These are phyloP conservation scores for Entrophospora sp. DNA, from an alignment of 192 early-diverging fungal species.

Conservation along the genomic window DNA sequence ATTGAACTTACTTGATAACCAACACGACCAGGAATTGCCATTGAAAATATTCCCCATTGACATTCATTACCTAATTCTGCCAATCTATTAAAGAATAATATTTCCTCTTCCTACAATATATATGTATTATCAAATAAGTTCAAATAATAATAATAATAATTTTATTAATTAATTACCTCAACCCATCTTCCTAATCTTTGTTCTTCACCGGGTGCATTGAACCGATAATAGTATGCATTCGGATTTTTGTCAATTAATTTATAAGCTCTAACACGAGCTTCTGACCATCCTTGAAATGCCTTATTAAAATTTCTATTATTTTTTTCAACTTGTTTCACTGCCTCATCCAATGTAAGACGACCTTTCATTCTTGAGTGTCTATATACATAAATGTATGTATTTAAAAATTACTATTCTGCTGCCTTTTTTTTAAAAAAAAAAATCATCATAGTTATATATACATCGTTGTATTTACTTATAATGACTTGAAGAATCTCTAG, in stretches of 20 bases:
- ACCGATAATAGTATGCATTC: constrained; percentile 96
- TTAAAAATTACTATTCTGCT: too few relatives aligned
- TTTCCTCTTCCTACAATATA: constrained; percentile 69
- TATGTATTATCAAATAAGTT: too few relatives aligned
- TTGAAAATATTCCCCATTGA: constrained; percentile 96
- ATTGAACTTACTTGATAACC: constrained; percentile 90
- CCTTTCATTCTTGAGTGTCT: constrained; percentile 64
- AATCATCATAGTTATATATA: too few relatives aligned
- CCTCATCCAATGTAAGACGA: constrained; percentile 77
- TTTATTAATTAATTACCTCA: too few relatives aligned
- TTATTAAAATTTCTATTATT: constrained; percentile 68
- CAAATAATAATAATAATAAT: too few relatives aligned
- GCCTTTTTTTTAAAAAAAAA: too few relatives aligned
- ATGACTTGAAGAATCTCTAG: too few relatives aligned
- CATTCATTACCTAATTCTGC: constrained; percentile 86
- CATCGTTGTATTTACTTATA: too few relatives aligned
- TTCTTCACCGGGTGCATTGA: constrained; percentile 94
- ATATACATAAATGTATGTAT: background rate
- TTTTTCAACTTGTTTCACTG: constrained; percentile 76
- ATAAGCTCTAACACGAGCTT: constrained; percentile 88
- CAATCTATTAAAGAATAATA: constrained; percentile 75
- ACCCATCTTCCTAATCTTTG: constrained; percentile 90
- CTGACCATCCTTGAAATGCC: constrained; percentile 94
- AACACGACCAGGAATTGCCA: constrained; percentile 90
- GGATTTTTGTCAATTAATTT: constrained; percentile 90